Conservation (phyloP, 179 eudicot species). For the Beta lomatogona region DNA sequence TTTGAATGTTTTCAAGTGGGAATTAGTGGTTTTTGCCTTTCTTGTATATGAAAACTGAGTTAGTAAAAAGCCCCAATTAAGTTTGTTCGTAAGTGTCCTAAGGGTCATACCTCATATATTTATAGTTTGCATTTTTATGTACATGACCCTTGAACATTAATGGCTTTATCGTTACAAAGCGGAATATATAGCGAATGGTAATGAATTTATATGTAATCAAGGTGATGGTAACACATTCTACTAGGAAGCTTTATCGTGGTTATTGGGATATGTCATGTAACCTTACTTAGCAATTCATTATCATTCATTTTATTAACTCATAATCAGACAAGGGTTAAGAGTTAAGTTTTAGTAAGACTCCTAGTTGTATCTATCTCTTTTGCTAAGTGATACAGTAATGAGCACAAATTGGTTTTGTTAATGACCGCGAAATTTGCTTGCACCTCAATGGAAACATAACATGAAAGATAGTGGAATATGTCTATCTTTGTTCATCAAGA, state of each 20-base stretch:
- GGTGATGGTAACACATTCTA: too few relatives aligned
- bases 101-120: not conserved
- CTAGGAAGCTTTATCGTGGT: not conserved
- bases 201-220: not conserved
- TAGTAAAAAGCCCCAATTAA: not conserved
- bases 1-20: not conserved
- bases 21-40: not conserved
- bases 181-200: not conserved
- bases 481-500: not conserved
- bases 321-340: not conserved
- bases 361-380: too few relatives aligned
- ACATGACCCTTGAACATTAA: not conserved
- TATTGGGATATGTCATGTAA: not conserved
- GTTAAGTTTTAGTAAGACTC: not conserved
- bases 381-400: not conserved
- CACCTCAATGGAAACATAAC: not conserved
- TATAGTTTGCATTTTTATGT: not conserved
- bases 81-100: not conserved
- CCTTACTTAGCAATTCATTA: not conserved
- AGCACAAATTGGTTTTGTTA: not conserved
- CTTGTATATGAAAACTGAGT: not conserved
- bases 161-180: not conserved
- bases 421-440: not conserved
- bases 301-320: not conserved
- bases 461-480: not conserved